Percentiles rank a stretch among this genome's conserved stretches.
Conservation (phyloP, 2,329 filamentous ascomycete genomes). For the Phaeosphaeria sp. region DNA sequence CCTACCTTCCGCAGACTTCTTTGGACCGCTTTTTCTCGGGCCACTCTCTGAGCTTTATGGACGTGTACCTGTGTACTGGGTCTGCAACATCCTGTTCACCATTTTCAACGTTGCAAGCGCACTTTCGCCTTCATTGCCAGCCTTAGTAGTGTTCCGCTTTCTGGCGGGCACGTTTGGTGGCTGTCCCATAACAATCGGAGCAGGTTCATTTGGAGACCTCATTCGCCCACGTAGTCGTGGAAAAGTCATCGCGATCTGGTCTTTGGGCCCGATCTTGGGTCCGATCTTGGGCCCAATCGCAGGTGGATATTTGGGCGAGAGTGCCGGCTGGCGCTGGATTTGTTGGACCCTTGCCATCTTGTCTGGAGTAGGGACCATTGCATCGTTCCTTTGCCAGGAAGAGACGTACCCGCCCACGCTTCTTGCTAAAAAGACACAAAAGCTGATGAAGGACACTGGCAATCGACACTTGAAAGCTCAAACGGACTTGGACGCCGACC, state of each 20-base stretch:
- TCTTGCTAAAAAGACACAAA: constrained; percentile 49
- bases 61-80: constrained; percentile 22
- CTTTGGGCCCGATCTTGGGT: constrained; percentile 19
- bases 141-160: constrained; percentile 34
- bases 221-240: constrained; percentile 24
- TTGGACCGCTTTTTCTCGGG: constrained; percentile 27
- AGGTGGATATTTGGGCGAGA: constrained; percentile 18
- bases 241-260: constrained; percentile 24
- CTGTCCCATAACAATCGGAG: constrained; percentile 25
- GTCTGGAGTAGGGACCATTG: constrained; percentile 32
- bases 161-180: constrained; percentile 25
- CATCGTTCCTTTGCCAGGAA: constrained; percentile 43
- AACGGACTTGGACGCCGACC: constrained; percentile 3
- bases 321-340: constrained; percentile 24
- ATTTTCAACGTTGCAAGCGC: constrained; percentile 52
- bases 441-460: constrained; percentile 16
- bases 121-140: constrained; percentile 11
- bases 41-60: constrained; percentile 35
- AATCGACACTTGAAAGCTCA: constrained; percentile 8
- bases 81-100: constrained; percentile 51
- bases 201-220: constrained; percentile 28
- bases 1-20: constrained; percentile 3
- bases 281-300: constrained; percentile 7
- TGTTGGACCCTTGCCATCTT: constrained; percentile 50
- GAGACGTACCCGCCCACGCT: constrained; percentile 82